Evolutionary conservation across 805 yeast species (phyloP).

Genomic region (Metschnikowia sp.): DNA sequence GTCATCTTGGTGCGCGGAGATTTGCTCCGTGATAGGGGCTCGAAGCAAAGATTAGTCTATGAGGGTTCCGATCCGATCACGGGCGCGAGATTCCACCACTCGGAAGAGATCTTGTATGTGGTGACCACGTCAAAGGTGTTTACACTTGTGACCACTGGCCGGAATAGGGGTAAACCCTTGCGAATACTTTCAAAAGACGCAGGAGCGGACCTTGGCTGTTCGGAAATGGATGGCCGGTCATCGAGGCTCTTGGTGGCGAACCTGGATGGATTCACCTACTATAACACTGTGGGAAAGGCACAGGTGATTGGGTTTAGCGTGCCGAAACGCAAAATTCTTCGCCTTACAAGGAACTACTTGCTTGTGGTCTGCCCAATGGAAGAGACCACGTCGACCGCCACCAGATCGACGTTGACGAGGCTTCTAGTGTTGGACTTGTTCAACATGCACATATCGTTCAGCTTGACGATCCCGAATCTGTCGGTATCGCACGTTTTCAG

Average conservation of each 20-base stretch:
- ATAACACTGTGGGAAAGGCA: slow-evolving; percentile 51
- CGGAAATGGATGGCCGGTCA: slow-evolving; percentile 37
- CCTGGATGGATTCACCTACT: slow-evolving; percentile 60
- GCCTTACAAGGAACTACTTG: slow-evolving; percentile 50
- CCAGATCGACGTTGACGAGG: slow-evolving; percentile 42
- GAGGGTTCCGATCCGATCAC: slow-evolving; percentile 81
- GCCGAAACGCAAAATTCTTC: slow-evolving; percentile 49
- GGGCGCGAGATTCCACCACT: slow-evolving; percentile 58
- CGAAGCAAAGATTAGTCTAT: slow-evolving; percentile 78
- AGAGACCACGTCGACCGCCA: slow-evolving; percentile 19
- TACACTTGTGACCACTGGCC: slow-evolving; percentile 72
- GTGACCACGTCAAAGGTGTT: slow-evolving; percentile 72
- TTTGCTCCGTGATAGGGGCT: slow-evolving; percentile 80
- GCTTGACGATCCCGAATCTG: slow-evolving; percentile 59
- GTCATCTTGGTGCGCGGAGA: slow-evolving; percentile 86
- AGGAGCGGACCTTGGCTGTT: slow-evolving; percentile 52
- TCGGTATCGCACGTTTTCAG: slow-evolving; percentile 57
- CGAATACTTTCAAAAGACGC: slow-evolving; percentile 41
- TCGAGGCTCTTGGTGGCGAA: slow-evolving; percentile 63
- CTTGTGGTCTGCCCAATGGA: slow-evolving; percentile 52
- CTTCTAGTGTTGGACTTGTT: slow-evolving; percentile 64
- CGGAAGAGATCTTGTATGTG: slow-evolving; percentile 54
- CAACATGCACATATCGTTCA: slow-evolving; percentile 69
- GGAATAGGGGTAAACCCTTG: slow-evolving; percentile 64
- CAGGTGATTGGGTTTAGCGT: slow-evolving; percentile 55